Conservation (phyloP, 371 early-diverging fungal genomes). For the Apophysomyces variabilis region DNA sequence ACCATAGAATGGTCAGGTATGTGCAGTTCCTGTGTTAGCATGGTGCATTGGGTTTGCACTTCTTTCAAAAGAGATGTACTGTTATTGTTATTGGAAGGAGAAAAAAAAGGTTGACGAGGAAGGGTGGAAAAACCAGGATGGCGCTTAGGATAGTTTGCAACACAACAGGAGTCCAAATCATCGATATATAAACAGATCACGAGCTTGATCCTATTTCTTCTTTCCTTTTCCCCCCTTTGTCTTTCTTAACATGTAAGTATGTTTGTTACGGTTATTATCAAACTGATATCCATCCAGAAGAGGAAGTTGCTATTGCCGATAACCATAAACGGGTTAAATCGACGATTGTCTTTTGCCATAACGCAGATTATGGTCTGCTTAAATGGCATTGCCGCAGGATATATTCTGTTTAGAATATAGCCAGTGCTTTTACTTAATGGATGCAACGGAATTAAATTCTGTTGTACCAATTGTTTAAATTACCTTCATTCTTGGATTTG, state of each 20-base stretch:
- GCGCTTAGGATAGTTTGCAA: background rate
- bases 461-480: too few relatives aligned
- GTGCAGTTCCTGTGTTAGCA: slow-evolving; percentile 12
- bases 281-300: too few relatives aligned
- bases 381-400: too few relatives aligned
- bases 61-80: background rate
- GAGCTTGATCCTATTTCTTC: background rate
- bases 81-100: background rate
- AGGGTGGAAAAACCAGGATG: background rate
- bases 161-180: slow-evolving; percentile 4
- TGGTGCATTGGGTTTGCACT: background rate
- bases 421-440: too few relatives aligned
- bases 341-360: background rate
- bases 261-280: background rate
- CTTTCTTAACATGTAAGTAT: background rate
- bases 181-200: slow-evolving; percentile 8
- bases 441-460: too few relatives aligned
- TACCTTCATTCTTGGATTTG: too few relatives aligned
- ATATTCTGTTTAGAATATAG: too few relatives aligned
- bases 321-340: background rate
- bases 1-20: slow-evolving; percentile 20
- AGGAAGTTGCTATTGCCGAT: background rate
- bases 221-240: background rate
- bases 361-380: too few relatives aligned
- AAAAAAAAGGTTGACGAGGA: background rate